Percentiles rank a stretch among this genome's conserved stretches.
phyloP scores from a whole-genome alignment of 352 stramenopile species.

The Globisporangium heterothallicum region DNA sequence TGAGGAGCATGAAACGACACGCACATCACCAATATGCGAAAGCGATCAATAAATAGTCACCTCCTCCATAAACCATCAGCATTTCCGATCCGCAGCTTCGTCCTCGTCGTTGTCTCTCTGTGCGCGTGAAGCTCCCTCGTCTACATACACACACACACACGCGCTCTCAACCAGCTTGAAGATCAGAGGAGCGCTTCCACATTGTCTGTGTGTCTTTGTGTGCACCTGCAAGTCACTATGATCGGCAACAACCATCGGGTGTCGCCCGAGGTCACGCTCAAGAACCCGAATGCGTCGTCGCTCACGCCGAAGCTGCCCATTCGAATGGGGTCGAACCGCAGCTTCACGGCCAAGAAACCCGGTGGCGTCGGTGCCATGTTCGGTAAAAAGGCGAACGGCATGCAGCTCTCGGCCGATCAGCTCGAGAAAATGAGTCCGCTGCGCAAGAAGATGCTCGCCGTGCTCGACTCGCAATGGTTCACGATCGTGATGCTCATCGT shows the following conservation, averaged over 20 bases:
- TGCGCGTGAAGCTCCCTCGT: no score
- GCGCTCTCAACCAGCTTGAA: no score
- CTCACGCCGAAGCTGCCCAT: conserved; percentile 58
- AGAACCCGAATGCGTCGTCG: conserved; percentile 43
- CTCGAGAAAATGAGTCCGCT: conserved; percentile 33
- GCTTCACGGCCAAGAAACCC: conserved; percentile 16
- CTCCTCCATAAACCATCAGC: no score
- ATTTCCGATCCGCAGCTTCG: no score
- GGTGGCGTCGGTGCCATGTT: conserved; percentile 8
- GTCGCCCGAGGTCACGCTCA: conserved; percentile 65
- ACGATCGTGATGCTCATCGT: conserved; percentile 86
- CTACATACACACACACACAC: background rate
- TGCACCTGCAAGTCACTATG: conserved; percentile 8
- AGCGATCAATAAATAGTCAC: no score
- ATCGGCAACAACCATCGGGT: conserved; percentile 47
- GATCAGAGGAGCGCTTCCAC: no score
- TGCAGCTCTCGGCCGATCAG: conserved; percentile 26
- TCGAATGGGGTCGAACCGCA: conserved; percentile 30
- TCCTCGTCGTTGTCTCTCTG: no score
- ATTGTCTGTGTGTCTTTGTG: no score
- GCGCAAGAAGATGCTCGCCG: conserved; percentile 26
- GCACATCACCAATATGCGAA: no score
- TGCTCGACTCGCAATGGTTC: conserved; percentile 75
- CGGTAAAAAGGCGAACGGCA: conserved; percentile 1
- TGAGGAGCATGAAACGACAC: no score